These are phyloP conservation scores for Teunomyces gatunensis DNA, from an alignment of 805 yeast species.

Conservation along the genomic window DNA sequence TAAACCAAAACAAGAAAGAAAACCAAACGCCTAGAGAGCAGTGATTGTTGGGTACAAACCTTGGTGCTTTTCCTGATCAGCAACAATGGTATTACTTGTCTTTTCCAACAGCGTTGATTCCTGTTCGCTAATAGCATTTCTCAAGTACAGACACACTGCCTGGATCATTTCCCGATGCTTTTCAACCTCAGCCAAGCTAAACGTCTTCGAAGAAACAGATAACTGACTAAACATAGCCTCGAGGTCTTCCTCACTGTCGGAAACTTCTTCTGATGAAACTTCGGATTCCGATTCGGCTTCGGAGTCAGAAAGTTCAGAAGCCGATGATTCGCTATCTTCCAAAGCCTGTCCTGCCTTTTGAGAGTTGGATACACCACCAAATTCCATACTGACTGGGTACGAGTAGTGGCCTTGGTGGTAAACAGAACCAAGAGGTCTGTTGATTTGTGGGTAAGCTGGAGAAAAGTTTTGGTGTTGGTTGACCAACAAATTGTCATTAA, in stretches of 20 bases:
- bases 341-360: constrained; percentile 33
- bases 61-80: constrained; percentile 9
- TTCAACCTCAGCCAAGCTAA: constrained; percentile 25
- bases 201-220: constrained; percentile 13
- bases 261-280: constrained; percentile 5
- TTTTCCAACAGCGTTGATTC: constrained; percentile 8
- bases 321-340: constrained; percentile 6
- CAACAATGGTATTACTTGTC: constrained; percentile 1
- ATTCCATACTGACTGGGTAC: constrained; percentile 8
- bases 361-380: constrained; percentile 27
- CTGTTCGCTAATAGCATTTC: constrained; percentile 13
- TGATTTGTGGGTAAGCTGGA: constrained; percentile 30
- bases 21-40: constrained; percentile 26
- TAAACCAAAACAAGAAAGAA: not conserved
- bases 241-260: constrained; percentile 12
- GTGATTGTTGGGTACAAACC: constrained; percentile 40
- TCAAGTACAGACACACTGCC: constrained; percentile 33
- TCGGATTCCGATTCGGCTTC: not conserved
- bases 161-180: constrained; percentile 37
- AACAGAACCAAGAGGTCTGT: constrained; percentile 19
- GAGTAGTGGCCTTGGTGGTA: constrained; percentile 4
- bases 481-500: constrained; percentile 8
- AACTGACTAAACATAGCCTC: constrained; percentile 12
- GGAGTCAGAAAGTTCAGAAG: constrained; percentile 7
- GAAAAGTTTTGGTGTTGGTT: constrained; percentile 15